Evolutionary conservation across 177 flowering plant species (phyloP), one percentile per base, ranked within the genome.

Genomic region (Telopea speciosissima): DNA sequence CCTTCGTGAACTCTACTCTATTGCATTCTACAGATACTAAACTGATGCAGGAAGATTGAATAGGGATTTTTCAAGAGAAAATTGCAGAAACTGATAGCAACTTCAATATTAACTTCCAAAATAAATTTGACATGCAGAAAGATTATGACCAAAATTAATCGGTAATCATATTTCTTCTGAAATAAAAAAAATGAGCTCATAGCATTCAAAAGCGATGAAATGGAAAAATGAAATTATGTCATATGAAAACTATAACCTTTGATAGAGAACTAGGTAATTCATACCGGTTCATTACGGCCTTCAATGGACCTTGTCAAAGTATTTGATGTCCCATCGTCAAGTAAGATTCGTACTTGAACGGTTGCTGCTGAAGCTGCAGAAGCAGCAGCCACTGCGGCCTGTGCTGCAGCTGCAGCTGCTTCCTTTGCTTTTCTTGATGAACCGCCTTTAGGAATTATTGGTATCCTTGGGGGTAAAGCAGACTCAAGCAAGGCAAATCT

Each of bases 241-340:
- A 44, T 12, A 75, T 56, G 54, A 21, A 65, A 24, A 66, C 26
- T 31, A 36, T 44, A 44, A 65, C 25, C 8, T 70, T 36, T 31
- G 23, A 26, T 0, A 42, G 54, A 33, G n/a, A 22, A 49, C 25
- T 3, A 36, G 3, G 40, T 36, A 33, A 21, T 72, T 58, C 72
- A 42, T 92, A 92, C 97, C 80, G 98, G 99, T 75, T 95, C 98
- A 77, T 74, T 87, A 73, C 91, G 91, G 63, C 88, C 87, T 60
- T 94, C 96, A 40, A 95, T 82, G 66, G 99, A 95, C 75, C 90
- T 84, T 85, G 85, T 88, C 68, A 93, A 79, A 71, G 91, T 84
- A 83, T 95, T 87, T 77, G 99, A 93, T 67, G 96, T 89, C 33
- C 99, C 99, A 83, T 91, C 99, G 80, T 95, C 99, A 70, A 95